These are phyloP conservation scores for Plasmodium gaboni DNA, from an alignment of 169 alveolate species.

Conservation along the genomic window DNA sequence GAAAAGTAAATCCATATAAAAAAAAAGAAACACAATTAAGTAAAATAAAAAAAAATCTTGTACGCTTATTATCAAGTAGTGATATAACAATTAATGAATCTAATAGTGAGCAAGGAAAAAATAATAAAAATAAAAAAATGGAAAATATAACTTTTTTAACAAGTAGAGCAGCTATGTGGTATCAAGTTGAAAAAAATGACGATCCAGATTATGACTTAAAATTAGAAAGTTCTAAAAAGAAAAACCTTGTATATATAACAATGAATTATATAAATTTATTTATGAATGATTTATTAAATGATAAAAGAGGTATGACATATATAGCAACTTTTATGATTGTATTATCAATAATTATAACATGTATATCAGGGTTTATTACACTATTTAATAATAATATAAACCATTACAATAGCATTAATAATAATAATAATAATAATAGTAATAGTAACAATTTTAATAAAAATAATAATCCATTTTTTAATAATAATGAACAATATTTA, in stretches of 20 bases:
- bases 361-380: constrained; percentile 62
- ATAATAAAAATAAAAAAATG: not conserved
- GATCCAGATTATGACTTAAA: constrained; percentile 63
- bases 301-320: constrained; percentile 69
- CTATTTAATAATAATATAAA: constrained; percentile 1
- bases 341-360: constrained; percentile 48
- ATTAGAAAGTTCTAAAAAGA: constrained; percentile 61
- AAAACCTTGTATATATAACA: constrained; percentile 7
- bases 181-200: constrained; percentile 56
- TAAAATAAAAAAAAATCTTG: constrained; percentile 15
- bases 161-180: constrained; percentile 75
- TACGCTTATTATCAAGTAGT: constrained; percentile 42
- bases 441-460: too few species aligned
- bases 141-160: constrained; percentile 14
- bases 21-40: constrained; percentile 47
- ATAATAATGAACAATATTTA: not conserved
- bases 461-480: too few species aligned
- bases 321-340: constrained; percentile 52
- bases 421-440: too few species aligned
- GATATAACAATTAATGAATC: constrained; percentile 9
- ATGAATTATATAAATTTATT: constrained; percentile 11
- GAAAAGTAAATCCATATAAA: constrained; percentile 57
- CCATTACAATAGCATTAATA: too few species aligned
- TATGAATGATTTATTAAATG: constrained; percentile 57
- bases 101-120: not conserved